Conservation (phyloP, 495 filamentous ascomycete species). For the Aspergillus nanangensis region DNA sequence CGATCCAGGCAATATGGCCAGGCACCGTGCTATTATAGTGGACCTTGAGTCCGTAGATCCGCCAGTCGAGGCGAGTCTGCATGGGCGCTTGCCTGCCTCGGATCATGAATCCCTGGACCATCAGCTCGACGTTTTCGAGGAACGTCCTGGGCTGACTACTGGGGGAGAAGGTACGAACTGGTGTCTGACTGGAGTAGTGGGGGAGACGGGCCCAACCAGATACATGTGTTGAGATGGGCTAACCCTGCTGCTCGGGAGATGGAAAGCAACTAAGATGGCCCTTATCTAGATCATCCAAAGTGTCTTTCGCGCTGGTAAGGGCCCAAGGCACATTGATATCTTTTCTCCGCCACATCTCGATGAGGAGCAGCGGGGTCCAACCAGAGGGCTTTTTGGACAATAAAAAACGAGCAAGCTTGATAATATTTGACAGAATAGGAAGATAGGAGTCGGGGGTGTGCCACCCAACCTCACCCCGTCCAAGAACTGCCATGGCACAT, state of each 20-base stretch:
- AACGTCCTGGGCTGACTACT: neutral
- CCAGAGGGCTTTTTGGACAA: constrained; percentile 6
- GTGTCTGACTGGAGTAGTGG: too few species aligned
- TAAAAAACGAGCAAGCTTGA: constrained; percentile 11
- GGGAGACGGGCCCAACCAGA: too few species aligned
- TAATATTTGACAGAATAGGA: neutral
- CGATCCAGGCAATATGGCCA: neutral
- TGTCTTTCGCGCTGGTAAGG: neutral
- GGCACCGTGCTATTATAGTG: neutral
- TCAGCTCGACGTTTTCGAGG: constrained; percentile 1
- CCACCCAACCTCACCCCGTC: neutral
- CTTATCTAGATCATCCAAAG: neutral
- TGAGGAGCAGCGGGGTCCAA: constrained; percentile 3
- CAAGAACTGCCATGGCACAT: too few species aligned
- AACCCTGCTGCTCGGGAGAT: too few species aligned
- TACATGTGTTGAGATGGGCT: too few species aligned
- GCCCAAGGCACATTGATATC: neutral
- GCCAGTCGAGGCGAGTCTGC: neutral
- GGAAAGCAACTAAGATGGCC: neutral
- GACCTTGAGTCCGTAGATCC: neutral
- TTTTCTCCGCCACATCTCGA: neutral
- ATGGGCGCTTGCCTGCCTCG: constrained; percentile 4
- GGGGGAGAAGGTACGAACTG: too few species aligned
- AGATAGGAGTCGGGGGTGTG: constrained; percentile 1
- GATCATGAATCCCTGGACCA: constrained; percentile 9